These are phyloP conservation scores for Alternaria brassicae DNA, from an alignment of 2,329 filamentous ascomycete species.

Conservation along the genomic window DNA sequence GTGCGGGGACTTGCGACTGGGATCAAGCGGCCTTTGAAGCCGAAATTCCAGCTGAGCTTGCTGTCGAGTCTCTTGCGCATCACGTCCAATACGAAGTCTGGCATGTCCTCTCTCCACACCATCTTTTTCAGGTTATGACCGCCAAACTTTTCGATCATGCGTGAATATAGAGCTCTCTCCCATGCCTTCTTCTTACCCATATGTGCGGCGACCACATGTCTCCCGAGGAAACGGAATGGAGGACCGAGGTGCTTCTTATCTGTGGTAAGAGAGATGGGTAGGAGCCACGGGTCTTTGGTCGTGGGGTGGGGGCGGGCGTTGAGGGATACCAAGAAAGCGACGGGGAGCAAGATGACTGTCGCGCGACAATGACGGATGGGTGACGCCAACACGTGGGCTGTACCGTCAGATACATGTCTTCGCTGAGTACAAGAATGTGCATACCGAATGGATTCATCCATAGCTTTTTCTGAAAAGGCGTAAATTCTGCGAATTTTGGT, in stretches of 20 bases:
- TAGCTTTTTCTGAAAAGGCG: constrained; percentile 65
- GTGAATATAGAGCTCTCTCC: constrained; percentile 31
- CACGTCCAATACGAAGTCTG: constrained; percentile 49
- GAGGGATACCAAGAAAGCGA: constrained; percentile 70
- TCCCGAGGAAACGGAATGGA: constrained; percentile 32
- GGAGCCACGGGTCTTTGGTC: constrained; percentile 62
- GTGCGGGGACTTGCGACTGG: constrained; percentile 29
- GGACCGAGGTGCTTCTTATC: constrained; percentile 30
- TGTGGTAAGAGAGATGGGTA: constrained; percentile 55
- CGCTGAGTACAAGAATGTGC: neutral
- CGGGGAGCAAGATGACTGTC: constrained; percentile 61
- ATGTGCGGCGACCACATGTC: constrained; percentile 21
- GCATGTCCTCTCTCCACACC: constrained; percentile 59
- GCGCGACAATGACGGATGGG: constrained; percentile 65
- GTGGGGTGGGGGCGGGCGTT: constrained; percentile 63
- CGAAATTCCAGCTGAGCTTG: constrained; percentile 48
- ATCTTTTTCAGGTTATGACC: constrained; percentile 42
- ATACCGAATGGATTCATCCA: constrained; percentile 70
- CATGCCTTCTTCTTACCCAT: constrained; percentile 34
- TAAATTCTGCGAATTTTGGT: constrained; percentile 52
- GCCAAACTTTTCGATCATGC: constrained; percentile 46
- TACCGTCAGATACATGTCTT: constrained; percentile 7
- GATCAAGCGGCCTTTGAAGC: constrained; percentile 30
- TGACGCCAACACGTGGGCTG: constrained; percentile 68
- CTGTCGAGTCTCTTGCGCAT: constrained; percentile 49